A percentile compares a stretch with the other conserved stretches of the same genome.
Conservation (phyloP, 2,329 filamentous ascomycete species). For the Pseudogymnoascus sp. region DNA sequence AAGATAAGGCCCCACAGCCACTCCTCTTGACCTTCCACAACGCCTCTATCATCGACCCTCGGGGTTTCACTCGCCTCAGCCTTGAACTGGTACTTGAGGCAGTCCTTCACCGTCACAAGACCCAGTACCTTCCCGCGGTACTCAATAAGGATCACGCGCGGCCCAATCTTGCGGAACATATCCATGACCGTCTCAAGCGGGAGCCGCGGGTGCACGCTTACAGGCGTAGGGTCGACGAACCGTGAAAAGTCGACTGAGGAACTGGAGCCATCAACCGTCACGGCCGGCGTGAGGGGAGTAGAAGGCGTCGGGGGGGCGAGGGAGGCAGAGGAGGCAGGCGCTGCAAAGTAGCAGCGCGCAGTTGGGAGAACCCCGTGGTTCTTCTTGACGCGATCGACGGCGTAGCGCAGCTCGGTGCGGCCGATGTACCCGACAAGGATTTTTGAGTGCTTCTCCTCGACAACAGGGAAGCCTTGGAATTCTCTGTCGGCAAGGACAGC, state of each 20-base stretch:
- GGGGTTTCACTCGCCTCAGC: constrained; percentile 77
- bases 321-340: constrained; percentile 34
- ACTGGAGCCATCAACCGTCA: constrained; percentile 51
- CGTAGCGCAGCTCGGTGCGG: constrained; percentile 82
- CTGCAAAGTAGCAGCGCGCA: constrained; percentile 66
- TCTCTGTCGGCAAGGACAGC: constrained; percentile 65
- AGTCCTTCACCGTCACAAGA: constrained; percentile 93
- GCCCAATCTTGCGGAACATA: constrained; percentile 95
- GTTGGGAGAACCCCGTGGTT: constrained; percentile 56
- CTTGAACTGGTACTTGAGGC: constrained; percentile 94
- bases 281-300: constrained; percentile 31
- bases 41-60: constrained; percentile 44
- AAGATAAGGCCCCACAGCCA: constrained; percentile 53
- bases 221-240: constrained; percentile 81
- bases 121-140: constrained; percentile 76
- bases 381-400: constrained; percentile 68
- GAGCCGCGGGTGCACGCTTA: constrained; percentile 83
- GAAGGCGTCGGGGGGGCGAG: constrained; percentile 19
- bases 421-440: constrained; percentile 86
- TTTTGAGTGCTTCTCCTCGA: constrained; percentile 63
- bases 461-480: constrained; percentile 88
- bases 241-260: constrained; percentile 69
- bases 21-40: constrained; percentile 56
- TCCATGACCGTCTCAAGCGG: constrained; percentile 97
- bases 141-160: constrained; percentile 85